Evolutionary conservation across 2,329 filamentous ascomycete species (phyloP).

Genomic region (Calonectria crousiana): DNA sequence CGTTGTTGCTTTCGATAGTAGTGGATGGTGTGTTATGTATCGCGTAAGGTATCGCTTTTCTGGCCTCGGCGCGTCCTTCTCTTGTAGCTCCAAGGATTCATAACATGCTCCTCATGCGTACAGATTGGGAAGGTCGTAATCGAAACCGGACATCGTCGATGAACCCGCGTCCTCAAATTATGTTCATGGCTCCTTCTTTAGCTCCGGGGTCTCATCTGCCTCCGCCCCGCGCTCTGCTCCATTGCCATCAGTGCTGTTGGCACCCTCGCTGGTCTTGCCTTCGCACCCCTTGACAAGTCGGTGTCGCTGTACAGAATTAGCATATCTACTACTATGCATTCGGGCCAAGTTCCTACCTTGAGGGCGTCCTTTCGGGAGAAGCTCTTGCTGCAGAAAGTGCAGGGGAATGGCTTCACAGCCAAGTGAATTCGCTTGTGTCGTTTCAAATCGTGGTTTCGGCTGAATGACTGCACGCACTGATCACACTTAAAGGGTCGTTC

Average conservation of each 20-base stretch:
- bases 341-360: slow-evolving; percentile 75
- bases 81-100: neutral
- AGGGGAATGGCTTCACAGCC: slow-evolving; percentile 95
- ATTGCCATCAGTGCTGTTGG: slow-evolving; percentile 37
- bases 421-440: slow-evolving; percentile 95
- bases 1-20: slow-evolving; percentile 29
- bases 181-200: slow-evolving; percentile 40
- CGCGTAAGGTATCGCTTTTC: slow-evolving; percentile 13
- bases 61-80: neutral
- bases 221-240: slow-evolving; percentile 40
- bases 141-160: slow-evolving; percentile 24
- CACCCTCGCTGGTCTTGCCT: slow-evolving; percentile 45
- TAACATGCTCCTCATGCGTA: neutral
- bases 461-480: slow-evolving; percentile 92
- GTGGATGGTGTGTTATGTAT: slow-evolving; percentile 25
- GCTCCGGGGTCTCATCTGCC: slow-evolving; percentile 37
- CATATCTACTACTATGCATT: neutral
- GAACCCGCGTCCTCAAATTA: slow-evolving; percentile 12
- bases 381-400: slow-evolving; percentile 91
- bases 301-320: slow-evolving; percentile 62
- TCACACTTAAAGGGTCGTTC: slow-evolving; percentile 97
- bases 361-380: slow-evolving; percentile 97
- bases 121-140: slow-evolving; percentile 23
- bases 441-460: slow-evolving; percentile 95
- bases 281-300: slow-evolving; percentile 75